Conservation (phyloP, 257 asterid genomes). For the Petunia axillaris region DNA sequence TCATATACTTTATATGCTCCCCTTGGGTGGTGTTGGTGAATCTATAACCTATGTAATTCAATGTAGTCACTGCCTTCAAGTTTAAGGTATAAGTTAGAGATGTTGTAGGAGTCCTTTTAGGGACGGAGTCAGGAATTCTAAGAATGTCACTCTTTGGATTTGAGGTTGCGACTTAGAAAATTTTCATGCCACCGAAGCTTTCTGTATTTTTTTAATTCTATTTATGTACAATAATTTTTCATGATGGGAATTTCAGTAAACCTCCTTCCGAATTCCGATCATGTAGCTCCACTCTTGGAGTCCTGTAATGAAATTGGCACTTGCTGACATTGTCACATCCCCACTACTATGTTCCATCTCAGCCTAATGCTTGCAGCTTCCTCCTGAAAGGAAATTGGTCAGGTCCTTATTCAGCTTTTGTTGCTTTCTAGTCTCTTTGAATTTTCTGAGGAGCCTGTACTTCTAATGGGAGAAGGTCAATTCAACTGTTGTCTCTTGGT, state of each 20-base stretch:
- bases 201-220: too few species aligned
- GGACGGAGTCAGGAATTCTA: too few species aligned
- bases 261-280: too few species aligned
- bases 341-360: constrained; percentile 13
- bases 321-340: background rate
- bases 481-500: constrained; percentile 29
- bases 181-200: too few species aligned
- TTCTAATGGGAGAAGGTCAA: constrained; percentile 31
- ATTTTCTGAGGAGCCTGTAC: constrained; percentile 12
- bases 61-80: background rate
- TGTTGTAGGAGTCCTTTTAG: too few species aligned
- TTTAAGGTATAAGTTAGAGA: background rate
- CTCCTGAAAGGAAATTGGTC: background rate
- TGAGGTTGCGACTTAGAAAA: too few species aligned
- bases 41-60: background rate
- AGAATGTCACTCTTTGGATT: too few species aligned
- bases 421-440: constrained; percentile 18
- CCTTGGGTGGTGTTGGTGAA: background rate
- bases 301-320: background rate
- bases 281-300: background rate
- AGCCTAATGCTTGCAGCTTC: background rate
- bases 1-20: too few species aligned
- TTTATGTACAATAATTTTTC: too few species aligned
- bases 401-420: constrained; percentile 11
- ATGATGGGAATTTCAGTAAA: too few species aligned